Conservation (phyloP, 768 basidiomycete genomes). For the Russula brevipes region DNA sequence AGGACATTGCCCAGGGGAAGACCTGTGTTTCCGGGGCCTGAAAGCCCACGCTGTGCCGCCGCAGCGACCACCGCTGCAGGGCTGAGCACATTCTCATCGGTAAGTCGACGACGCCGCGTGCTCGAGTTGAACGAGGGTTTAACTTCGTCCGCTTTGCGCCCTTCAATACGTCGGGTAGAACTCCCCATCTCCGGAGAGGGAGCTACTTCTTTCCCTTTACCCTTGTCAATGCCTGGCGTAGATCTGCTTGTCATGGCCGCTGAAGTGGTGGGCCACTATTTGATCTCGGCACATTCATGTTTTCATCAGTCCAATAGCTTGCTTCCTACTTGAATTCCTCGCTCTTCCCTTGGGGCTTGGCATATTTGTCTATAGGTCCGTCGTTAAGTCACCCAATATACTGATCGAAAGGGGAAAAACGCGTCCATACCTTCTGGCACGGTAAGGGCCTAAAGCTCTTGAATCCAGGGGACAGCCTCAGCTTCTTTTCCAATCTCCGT, state of each 20-base stretch:
- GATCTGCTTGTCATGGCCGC: neutral
- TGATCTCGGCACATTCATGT: neutral
- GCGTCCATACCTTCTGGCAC: neutral
- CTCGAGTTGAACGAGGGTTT: neutral
- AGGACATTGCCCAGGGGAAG: neutral
- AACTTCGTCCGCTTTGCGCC: conserved; percentile 5
- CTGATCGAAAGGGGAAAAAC: neutral
- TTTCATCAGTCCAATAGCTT: conserved; percentile 8
- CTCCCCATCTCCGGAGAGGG: neutral
- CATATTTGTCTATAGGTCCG: neutral
- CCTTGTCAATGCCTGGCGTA: neutral
- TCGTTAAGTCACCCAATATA: neutral
- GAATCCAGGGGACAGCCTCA: neutral
- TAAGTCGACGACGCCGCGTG: neutral
- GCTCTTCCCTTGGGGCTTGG: neutral
- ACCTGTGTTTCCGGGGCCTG: neutral
- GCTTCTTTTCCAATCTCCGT: neutral
- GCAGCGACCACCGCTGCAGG: neutral
- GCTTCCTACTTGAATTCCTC: neutral
- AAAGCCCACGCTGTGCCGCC: conserved; percentile 1
- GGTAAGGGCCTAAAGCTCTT: conserved; percentile 1
- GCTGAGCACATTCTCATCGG: conserved; percentile 13
- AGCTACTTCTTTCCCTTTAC: neutral
- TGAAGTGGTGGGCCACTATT: neutral
- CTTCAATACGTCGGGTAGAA: neutral